Percentiles rank a stretch among this genome's conserved stretches.
These are phyloP conservation scores for Mixia osmundae DNA, from an alignment of 1,284 basidiomycete genomes.

Conservation along the genomic window DNA sequence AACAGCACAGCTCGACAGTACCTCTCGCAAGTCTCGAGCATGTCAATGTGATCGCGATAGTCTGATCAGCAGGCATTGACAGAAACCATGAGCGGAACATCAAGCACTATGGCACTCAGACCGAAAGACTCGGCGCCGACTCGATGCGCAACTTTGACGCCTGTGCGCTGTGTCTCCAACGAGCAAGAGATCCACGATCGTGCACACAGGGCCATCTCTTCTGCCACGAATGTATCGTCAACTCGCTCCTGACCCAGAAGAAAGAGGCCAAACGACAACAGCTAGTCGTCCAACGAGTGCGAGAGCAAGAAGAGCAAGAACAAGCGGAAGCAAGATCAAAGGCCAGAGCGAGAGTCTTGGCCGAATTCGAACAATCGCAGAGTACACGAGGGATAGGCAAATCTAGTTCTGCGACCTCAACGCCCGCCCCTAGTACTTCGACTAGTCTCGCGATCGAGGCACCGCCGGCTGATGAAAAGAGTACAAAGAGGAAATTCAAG, in stretches of 20 bases:
- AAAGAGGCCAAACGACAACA: conserved; percentile 68
- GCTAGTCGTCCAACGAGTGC: conserved; percentile 42
- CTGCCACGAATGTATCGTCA: conserved; percentile 34
- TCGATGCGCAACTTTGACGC: conserved; percentile 6
- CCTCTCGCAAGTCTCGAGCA: too few species aligned
- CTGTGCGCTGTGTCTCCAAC: conserved; percentile 30
- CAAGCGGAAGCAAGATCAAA: conserved; percentile 36
- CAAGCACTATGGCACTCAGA: conserved; percentile 57
- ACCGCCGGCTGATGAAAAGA: conserved; percentile 20
- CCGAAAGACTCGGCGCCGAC: conserved; percentile 26
- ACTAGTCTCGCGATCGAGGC: neutral
- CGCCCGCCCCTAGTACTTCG: neutral
- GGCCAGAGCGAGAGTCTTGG: conserved; percentile 57
- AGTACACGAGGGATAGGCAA: conserved; percentile 18
- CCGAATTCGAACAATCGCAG: conserved; percentile 64
- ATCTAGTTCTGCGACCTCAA: neutral
- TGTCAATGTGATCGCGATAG: too few species aligned
- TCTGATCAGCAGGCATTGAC: too few species aligned
- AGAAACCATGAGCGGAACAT: conserved; percentile 59
- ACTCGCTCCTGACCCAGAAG: conserved; percentile 42
- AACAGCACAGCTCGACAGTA: too few species aligned
- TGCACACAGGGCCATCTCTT: conserved; percentile 59
- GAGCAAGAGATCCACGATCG: conserved; percentile 49
- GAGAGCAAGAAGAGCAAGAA: conserved; percentile 49
- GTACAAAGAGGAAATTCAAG: conserved; percentile 48